phyloP scores from a whole-genome alignment of 2,329 filamentous ascomycete genomes.

The Colletotrichum brevisporum region DNA sequence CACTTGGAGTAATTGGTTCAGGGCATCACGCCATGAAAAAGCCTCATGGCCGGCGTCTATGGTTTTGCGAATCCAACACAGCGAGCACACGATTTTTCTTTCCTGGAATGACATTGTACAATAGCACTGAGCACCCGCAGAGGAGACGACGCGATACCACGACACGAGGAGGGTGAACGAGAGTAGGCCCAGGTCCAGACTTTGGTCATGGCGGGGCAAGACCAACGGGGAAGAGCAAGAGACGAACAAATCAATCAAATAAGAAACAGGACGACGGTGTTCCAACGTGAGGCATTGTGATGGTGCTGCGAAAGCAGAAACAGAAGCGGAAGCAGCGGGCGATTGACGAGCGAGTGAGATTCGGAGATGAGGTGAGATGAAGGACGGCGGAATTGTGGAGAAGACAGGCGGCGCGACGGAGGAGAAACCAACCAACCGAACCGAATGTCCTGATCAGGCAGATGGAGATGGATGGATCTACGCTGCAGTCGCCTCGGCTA shows the following conservation, averaged over 20 bases:
- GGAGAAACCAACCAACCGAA: slow-evolving; percentile 35
- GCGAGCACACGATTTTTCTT: slow-evolving; percentile 34
- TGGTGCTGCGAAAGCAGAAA: slow-evolving; percentile 3
- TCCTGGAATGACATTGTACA: slow-evolving; percentile 38
- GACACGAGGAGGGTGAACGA: slow-evolving; percentile 11
- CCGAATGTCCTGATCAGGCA: slow-evolving; percentile 33
- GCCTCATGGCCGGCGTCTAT: slow-evolving; percentile 35
- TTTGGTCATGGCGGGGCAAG: no score
- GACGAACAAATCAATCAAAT: neutral
- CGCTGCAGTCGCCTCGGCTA: neutral
- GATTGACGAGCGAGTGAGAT: slow-evolving; percentile 6
- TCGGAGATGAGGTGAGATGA: slow-evolving; percentile 21
- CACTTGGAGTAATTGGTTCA: slow-evolving; percentile 34
- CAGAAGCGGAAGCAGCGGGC: neutral
- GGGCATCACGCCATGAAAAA: slow-evolving; percentile 35
- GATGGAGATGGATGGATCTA: slow-evolving; percentile 22
- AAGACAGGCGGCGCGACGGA: slow-evolving; percentile 25
- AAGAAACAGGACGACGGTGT: neutral
- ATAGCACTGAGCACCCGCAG: slow-evolving; percentile 21
- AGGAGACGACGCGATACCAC: slow-evolving; percentile 24
- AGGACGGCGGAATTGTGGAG: slow-evolving; percentile 24
- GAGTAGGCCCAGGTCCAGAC: neutral
- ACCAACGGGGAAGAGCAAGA: slow-evolving; percentile 7
- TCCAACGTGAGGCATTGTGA: slow-evolving; percentile 5
- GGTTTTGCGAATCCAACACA: slow-evolving; percentile 35